Evolutionary conservation across 176 grass and related monocot genomes (phyloP).

Genomic region (Hordeum marinum): DNA sequence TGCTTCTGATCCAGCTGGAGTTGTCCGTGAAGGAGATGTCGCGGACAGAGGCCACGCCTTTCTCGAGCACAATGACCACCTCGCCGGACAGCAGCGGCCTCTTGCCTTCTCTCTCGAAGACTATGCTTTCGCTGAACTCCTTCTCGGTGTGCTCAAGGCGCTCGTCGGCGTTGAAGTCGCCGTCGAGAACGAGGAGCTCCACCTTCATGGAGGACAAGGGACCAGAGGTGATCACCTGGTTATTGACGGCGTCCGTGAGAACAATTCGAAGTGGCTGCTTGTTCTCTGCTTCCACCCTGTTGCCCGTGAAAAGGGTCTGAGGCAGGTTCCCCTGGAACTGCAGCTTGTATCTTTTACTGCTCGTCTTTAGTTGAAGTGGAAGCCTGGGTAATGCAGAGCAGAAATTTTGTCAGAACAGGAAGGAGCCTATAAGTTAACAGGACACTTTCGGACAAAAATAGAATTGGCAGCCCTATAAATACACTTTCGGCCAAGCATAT

Average conservation of each 20-base stretch:
- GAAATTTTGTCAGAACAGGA: slow-evolving; percentile 10
- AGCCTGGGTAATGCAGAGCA: slow-evolving; percentile 39
- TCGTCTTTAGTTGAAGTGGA: slow-evolving; percentile 42
- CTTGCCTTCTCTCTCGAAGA: slow-evolving; percentile 84
- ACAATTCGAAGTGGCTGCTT: slow-evolving; percentile 58
- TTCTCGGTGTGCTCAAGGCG: slow-evolving; percentile 72
- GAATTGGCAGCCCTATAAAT: slow-evolving; percentile 11
- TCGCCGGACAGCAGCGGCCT: slow-evolving; percentile 69
- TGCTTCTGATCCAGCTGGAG: slow-evolving; percentile 77
- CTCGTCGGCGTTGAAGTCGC: slow-evolving; percentile 74
- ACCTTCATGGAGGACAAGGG: slow-evolving; percentile 59
- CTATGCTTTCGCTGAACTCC: slow-evolving; percentile 68
- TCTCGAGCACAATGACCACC: slow-evolving; percentile 55
- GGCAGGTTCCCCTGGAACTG: slow-evolving; percentile 69
- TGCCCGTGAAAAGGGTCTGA: slow-evolving; percentile 71
- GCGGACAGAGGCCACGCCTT: slow-evolving; percentile 61
- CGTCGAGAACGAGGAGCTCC: slow-evolving; percentile 84
- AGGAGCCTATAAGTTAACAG: not conserved
- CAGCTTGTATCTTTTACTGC: slow-evolving; percentile 59
- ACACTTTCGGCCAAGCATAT: not conserved
- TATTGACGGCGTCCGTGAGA: slow-evolving; percentile 49
- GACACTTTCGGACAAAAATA: not conserved
- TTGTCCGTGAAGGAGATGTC: slow-evolving; percentile 83
- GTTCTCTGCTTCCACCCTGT: slow-evolving; percentile 61
- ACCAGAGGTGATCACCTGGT: slow-evolving; percentile 46